Conservation (phyloP, 129 eudicot genomes). For the Chrysanthemum makinoi region DNA sequence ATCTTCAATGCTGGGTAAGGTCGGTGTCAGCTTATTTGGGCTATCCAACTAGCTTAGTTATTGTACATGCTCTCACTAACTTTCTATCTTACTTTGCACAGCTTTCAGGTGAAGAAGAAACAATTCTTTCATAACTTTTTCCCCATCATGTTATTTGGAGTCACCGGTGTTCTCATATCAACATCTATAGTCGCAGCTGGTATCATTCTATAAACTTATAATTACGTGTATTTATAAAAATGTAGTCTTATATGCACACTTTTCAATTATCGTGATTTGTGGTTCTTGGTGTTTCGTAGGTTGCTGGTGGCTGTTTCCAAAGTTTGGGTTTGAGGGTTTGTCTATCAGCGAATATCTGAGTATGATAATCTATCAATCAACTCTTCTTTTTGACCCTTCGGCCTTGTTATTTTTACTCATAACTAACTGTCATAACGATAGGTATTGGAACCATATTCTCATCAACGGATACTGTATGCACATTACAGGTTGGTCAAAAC, state of each 20-base stretch:
- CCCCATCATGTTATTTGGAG: constrained; percentile 84
- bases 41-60: neutral
- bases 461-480: constrained; percentile 93
- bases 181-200: constrained; percentile 75
- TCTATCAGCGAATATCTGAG: constrained; percentile 75
- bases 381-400: constrained; percentile 4
- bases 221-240: neutral
- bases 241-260: neutral
- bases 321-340: constrained; percentile 60
- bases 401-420: neutral
- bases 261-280: neutral
- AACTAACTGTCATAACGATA: constrained; percentile 19
- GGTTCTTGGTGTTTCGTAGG: constrained; percentile 42
- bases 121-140: constrained; percentile 90
- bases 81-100: constrained; percentile 30
- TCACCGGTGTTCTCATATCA: constrained; percentile 81
- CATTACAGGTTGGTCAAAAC: constrained; percentile 63
- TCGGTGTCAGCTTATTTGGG: constrained; percentile 12
- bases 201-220: constrained; percentile 20
- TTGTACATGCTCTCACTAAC: constrained; percentile 3
- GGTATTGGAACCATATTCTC: constrained; percentile 90
- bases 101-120: constrained; percentile 95
- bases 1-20: constrained; percentile 95
- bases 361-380: constrained; percentile 15
- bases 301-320: constrained; percentile 74